Evolutionary conservation across 2,329 filamentous ascomycete species (phyloP).

Genomic region (Diaporthe vexans): DNA sequence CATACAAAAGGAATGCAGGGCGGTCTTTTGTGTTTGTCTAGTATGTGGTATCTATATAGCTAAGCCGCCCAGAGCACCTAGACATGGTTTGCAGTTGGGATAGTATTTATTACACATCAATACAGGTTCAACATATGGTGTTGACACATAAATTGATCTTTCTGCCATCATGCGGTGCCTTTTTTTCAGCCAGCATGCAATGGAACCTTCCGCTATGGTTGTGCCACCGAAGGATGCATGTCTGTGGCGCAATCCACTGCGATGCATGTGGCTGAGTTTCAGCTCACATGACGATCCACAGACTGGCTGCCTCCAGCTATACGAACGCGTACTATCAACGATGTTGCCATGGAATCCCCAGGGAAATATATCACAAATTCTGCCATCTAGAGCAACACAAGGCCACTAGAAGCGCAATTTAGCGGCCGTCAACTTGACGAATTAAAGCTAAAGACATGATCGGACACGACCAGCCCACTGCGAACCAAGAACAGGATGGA

Average conservation of each 20-base stretch:
- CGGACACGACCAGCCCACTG: neutral
- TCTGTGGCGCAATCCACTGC: neutral
- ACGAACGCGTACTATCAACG: no score
- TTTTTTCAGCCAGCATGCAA: no score
- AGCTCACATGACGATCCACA: no score
- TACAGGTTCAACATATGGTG: neutral
- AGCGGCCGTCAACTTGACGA: no score
- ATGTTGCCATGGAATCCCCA: no score
- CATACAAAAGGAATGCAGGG: neutral
- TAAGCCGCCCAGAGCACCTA: neutral
- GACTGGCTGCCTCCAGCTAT: no score
- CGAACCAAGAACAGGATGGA: neutral
- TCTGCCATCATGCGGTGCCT: no score
- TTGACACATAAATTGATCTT: neutral
- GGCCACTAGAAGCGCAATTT: no score
- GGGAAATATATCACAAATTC: no score
- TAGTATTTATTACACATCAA: conserved; percentile 9
- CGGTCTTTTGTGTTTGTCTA: conserved; percentile 18
- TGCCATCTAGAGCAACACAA: no score
- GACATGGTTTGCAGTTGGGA: conserved; percentile 7
- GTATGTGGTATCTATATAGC: conserved; percentile 12
- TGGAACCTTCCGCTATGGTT: neutral
- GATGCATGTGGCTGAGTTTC: no score
- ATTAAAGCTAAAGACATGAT: neutral
- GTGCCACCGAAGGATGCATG: neutral